Conservation (phyloP, 257 asterid genomes). For the Capsicum rhomboideum region DNA sequence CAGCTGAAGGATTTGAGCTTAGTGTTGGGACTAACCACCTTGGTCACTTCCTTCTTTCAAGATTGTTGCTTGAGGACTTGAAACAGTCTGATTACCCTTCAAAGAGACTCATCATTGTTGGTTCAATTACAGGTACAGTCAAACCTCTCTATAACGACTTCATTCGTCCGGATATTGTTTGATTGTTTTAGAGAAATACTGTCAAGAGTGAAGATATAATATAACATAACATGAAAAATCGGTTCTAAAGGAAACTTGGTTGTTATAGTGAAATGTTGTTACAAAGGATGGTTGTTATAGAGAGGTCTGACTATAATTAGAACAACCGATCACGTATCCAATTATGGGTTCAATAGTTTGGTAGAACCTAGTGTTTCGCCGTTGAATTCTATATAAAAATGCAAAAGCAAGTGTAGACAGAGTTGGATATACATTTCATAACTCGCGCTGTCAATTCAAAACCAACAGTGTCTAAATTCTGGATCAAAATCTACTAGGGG, state of each 20-base stretch:
- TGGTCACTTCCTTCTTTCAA: slow-evolving; percentile 81
- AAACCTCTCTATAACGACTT: neutral
- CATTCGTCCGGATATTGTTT: neutral
- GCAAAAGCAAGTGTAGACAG: neutral
- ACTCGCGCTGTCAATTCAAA: neutral
- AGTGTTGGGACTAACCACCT: slow-evolving; percentile 90
- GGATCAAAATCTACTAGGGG: neutral
- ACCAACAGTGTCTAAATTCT: neutral
- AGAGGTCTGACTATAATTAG: neutral
- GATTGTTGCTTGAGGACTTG: slow-evolving; percentile 75
- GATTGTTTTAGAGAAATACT: neutral
- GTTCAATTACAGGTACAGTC: slow-evolving; percentile 71
- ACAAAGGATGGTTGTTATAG: neutral
- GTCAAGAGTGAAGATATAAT: too few relatives aligned
- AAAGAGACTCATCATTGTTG: slow-evolving; percentile 82
- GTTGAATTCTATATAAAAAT: neutral
- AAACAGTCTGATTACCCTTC: slow-evolving; percentile 69
- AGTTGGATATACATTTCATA: neutral
- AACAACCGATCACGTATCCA: neutral
- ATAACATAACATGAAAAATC: neutral
- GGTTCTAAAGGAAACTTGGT: neutral
- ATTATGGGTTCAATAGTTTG: neutral
- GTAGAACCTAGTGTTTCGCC: neutral
- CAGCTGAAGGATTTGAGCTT: slow-evolving; percentile 86
- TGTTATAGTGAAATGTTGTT: neutral